Evolutionary conservation across 495 filamentous ascomycete genomes (phyloP).

Genomic region (Penicillium silybi): DNA sequence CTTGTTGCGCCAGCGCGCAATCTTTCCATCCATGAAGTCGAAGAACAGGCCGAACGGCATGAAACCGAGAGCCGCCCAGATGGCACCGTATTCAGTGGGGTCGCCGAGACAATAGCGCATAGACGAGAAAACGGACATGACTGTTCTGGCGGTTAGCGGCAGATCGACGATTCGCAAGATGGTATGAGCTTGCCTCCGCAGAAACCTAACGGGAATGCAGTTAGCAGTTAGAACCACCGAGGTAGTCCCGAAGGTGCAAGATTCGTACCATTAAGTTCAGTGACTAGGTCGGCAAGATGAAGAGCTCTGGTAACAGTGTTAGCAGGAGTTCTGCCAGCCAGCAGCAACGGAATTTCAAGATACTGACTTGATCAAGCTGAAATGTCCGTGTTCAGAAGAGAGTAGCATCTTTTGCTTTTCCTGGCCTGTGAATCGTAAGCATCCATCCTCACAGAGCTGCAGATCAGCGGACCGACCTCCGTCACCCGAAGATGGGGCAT

Average conservation of each 20-base stretch:
- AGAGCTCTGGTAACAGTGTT: slow-evolving; percentile 56
- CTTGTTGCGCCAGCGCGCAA: slow-evolving; percentile 94
- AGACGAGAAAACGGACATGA: slow-evolving; percentile 94
- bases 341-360: background rate
- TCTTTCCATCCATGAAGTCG: slow-evolving; percentile 96
- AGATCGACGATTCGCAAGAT: slow-evolving; percentile 1
- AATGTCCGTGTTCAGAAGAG: slow-evolving; percentile 70
- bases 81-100: slow-evolving; percentile 55
- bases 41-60: slow-evolving; percentile 96
- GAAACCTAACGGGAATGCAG: slow-evolving; percentile 36
- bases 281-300: slow-evolving; percentile 93
- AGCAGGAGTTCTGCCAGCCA: slow-evolving; percentile 10
- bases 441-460: slow-evolving; percentile 2
- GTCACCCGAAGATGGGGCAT: slow-evolving; percentile 32
- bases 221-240: slow-evolving; percentile 10
- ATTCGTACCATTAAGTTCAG: slow-evolving; percentile 82
- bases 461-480: slow-evolving; percentile 33
- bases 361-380: slow-evolving; percentile 65
- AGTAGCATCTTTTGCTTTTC: slow-evolving; percentile 88
- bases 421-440: slow-evolving; percentile 48
- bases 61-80: slow-evolving; percentile 80
- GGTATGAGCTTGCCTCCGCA: slow-evolving; percentile 45
- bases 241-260: background rate
- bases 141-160: slow-evolving; percentile 34
- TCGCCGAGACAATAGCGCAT: slow-evolving; percentile 88